A percentile compares a stretch with the other conserved stretches of the same genome.
These are phyloP conservation scores for Mycena chlorophos DNA, from an alignment of 768 basidiomycete species.

Conservation along the genomic window DNA sequence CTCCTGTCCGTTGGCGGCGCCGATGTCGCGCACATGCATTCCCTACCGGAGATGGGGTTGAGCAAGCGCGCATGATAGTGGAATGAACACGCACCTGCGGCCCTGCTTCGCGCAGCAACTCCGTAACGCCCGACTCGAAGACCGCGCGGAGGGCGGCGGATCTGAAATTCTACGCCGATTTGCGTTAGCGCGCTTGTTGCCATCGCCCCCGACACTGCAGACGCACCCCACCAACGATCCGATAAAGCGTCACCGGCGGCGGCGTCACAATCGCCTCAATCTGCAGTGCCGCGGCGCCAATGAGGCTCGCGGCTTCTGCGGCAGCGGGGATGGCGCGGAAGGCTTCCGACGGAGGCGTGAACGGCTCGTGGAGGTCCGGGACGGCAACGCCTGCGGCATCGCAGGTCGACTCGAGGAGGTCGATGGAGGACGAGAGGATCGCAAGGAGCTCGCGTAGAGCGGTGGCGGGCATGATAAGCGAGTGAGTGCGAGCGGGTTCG, in stretches of 20 bases:
- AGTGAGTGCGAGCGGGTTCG: no score
- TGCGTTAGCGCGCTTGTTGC: no score
- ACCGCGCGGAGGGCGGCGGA: slow-evolving; percentile 29
- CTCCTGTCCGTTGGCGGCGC: slow-evolving; percentile 26
- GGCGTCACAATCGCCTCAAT: slow-evolving; percentile 30
- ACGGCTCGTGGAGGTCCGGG: slow-evolving; percentile 21
- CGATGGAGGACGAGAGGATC: slow-evolving; percentile 6
- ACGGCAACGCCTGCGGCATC: not conserved
- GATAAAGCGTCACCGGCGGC: slow-evolving; percentile 28
- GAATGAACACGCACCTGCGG: slow-evolving; percentile 22
- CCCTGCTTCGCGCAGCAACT: slow-evolving; percentile 39
- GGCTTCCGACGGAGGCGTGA: slow-evolving; percentile 27
- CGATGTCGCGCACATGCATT: slow-evolving; percentile 34
- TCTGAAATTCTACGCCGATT: slow-evolving; percentile 18
- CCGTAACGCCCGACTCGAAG: slow-evolving; percentile 33
- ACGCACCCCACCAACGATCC: slow-evolving; percentile 30
- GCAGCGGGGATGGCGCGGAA: slow-evolving; percentile 27
- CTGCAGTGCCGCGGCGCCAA: slow-evolving; percentile 34
- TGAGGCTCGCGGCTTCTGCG: slow-evolving; percentile 31
- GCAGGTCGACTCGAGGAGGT: slow-evolving; percentile 6
- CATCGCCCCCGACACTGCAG: no score
- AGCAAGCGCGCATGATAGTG: not conserved
- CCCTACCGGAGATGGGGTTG: slow-evolving; percentile 22
- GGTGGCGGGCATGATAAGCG: no score
- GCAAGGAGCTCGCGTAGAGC: slow-evolving; percentile 14